phyloP scores from a whole-genome alignment of 192 early-diverging fungal genomes.

The Backusella mclennaniae region DNA sequence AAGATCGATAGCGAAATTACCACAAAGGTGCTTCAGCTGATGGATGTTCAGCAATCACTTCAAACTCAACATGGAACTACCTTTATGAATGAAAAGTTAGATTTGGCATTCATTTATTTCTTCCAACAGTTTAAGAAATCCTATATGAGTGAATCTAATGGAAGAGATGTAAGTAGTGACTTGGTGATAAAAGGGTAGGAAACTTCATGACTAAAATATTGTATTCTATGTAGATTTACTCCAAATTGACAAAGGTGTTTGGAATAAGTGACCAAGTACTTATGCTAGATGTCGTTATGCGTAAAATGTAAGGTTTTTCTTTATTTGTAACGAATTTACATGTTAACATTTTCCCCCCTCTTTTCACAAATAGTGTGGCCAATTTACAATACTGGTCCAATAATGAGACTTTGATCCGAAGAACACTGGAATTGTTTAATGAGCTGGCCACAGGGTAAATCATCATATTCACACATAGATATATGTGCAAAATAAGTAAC shows the following conservation, averaged over 20 bases:
- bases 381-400: slow-evolving; percentile 64
- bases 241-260: slow-evolving; percentile 59
- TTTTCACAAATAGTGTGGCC: slow-evolving; percentile 37
- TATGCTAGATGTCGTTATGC: slow-evolving; percentile 64
- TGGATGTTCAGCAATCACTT: slow-evolving; percentile 65
- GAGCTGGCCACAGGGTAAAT: slow-evolving; percentile 69
- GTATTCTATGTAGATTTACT: slow-evolving; percentile 53
- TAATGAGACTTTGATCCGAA: slow-evolving; percentile 53
- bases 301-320: slow-evolving; percentile 51
- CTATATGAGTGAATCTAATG: slow-evolving; percentile 75
- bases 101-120: slow-evolving; percentile 79
- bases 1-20: slow-evolving; percentile 73
- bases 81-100: slow-evolving; percentile 62
- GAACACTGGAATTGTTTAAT: slow-evolving; percentile 71
- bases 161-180: slow-evolving; percentile 36
- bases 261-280: slow-evolving; percentile 62
- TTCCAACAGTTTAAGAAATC: slow-evolving; percentile 75
- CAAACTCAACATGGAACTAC: slow-evolving; percentile 47
- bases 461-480: neutral
- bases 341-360: neutral
- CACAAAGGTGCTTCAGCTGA: slow-evolving; percentile 64
- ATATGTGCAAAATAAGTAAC: neutral
- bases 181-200: neutral
- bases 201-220: neutral
- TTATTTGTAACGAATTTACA: neutral